These are phyloP conservation scores for Elsinoe ampelina DNA, from an alignment of 2,329 filamentous ascomycete species.

Conservation along the genomic window DNA sequence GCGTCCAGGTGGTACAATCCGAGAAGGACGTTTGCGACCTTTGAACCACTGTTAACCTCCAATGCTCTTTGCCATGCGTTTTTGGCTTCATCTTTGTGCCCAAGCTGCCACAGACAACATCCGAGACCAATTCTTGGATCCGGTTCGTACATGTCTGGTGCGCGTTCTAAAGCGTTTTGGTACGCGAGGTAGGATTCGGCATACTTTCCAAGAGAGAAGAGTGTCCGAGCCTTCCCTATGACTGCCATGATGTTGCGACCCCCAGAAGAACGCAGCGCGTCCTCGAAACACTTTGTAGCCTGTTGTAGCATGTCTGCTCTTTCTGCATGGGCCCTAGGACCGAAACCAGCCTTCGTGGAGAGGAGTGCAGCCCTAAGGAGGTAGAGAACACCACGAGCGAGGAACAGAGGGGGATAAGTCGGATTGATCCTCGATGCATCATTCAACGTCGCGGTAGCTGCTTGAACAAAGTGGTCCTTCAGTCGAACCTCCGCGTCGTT, in stretches of 20 bases:
- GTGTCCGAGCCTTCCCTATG: conserved; percentile 77
- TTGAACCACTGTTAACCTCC: conserved; percentile 74
- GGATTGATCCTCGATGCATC: conserved; percentile 93
- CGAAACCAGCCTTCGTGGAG: conserved; percentile 58
- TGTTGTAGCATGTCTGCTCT: conserved; percentile 69
- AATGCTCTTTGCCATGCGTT: conserved; percentile 80
- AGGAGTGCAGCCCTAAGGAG: conserved; percentile 81
- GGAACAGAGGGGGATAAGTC: conserved; percentile 79
- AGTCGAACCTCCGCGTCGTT: conserved; percentile 66
- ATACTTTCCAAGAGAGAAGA: conserved; percentile 80
- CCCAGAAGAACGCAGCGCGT: conserved; percentile 75
- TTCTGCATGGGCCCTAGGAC: conserved; percentile 58
- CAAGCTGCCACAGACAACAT: conserved; percentile 93
- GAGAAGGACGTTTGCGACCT: conserved; percentile 80
- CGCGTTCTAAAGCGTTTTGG: conserved; percentile 76
- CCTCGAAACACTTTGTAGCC: conserved; percentile 88
- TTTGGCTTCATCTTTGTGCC: conserved; percentile 87
- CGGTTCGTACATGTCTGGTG: conserved; percentile 80
- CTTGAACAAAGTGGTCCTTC: conserved; percentile 86
- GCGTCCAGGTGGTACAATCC: conserved; percentile 83
- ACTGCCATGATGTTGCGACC: conserved; percentile 86
- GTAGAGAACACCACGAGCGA: conserved; percentile 81
- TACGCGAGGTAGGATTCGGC: conserved; percentile 74
- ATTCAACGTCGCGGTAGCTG: conserved; percentile 85
- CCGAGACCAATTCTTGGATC: conserved; percentile 95